Evolutionary conservation across 2,329 filamentous ascomycete genomes (phyloP).

Genomic region (Alternaria atra): DNA sequence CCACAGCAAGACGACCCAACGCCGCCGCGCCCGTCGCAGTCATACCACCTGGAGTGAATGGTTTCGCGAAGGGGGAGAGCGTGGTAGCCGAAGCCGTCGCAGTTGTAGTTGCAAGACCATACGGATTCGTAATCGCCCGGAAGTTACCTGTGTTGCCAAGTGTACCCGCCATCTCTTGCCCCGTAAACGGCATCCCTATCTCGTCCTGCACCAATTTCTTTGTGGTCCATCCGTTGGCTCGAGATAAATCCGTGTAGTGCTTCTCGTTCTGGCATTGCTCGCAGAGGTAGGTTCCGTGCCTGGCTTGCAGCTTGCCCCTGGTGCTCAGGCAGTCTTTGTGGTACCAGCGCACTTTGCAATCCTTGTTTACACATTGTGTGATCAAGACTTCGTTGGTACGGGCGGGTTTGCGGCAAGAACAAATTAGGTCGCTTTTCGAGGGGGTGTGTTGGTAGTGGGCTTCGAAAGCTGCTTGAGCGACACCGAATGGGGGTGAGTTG

Average conservation of each 20-base stretch:
- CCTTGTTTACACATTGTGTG: constrained; percentile 25
- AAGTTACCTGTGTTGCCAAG: constrained; percentile 1
- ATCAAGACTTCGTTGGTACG: constrained; percentile 13
- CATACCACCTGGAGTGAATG: background rate
- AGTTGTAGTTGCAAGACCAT: constrained; percentile 13
- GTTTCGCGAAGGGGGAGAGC: background rate
- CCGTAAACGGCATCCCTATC: background rate
- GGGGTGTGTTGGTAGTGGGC: constrained; percentile 9
- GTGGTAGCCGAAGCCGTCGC: too few species aligned
- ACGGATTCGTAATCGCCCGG: constrained; percentile 4
- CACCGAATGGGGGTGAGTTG: background rate
- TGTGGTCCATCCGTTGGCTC: background rate
- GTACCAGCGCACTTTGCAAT: constrained; percentile 28
- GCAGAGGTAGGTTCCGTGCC: constrained; percentile 21
- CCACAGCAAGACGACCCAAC: background rate
- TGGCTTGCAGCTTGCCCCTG: constrained; percentile 19
- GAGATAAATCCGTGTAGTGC: constrained; percentile 5
- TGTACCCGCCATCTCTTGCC: background rate
- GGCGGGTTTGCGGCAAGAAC: constrained; percentile 27
- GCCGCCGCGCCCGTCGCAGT: background rate
- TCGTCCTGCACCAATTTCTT: background rate
- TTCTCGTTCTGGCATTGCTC: constrained; percentile 16
- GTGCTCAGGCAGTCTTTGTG: constrained; percentile 35
- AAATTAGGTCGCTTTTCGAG: constrained; percentile 21
- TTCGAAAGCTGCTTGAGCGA: constrained; percentile 10